These are phyloP conservation scores for Boletus calvinii DNA, from an alignment of 1,284 basidiomycete species.

Conservation along the genomic window DNA sequence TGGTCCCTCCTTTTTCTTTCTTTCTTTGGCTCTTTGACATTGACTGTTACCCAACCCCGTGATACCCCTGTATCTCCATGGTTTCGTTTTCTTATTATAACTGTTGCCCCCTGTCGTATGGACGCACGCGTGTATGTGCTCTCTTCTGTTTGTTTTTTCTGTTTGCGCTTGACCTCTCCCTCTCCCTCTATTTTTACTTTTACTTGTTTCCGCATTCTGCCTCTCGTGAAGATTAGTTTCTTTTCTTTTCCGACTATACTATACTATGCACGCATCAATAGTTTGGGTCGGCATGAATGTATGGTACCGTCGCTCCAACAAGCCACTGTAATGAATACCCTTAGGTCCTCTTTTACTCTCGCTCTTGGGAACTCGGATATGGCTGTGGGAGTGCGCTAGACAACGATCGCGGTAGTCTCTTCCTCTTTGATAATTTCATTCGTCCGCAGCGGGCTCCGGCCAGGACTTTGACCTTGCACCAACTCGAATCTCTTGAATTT, in stretches of 20 bases:
- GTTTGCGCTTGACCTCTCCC: too few relatives aligned
- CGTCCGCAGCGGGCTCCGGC: too few relatives aligned
- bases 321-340: constrained; percentile 14
- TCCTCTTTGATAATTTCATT: too few relatives aligned
- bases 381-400: background rate
- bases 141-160: background rate
- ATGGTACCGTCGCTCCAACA: constrained; percentile 18
- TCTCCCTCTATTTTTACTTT: background rate
- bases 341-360: background rate
- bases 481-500: too few relatives aligned
- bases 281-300: constrained; percentile 15
- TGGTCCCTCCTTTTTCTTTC: background rate
- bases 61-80: constrained; percentile 24
- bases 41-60: constrained; percentile 23
- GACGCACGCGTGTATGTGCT: constrained; percentile 4
- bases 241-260: constrained; percentile 1
- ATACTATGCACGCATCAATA: constrained; percentile 14
- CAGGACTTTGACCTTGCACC: too few relatives aligned
- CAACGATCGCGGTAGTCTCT: background rate
- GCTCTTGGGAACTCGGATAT: background rate
- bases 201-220: background rate
- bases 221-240: background rate
- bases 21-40: constrained; percentile 3
- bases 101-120: background rate
- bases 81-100: constrained; percentile 11